Evolutionary conservation across 2,329 filamentous ascomycete genomes (phyloP).

Genomic region (Penicillium aurantiogriseum): DNA sequence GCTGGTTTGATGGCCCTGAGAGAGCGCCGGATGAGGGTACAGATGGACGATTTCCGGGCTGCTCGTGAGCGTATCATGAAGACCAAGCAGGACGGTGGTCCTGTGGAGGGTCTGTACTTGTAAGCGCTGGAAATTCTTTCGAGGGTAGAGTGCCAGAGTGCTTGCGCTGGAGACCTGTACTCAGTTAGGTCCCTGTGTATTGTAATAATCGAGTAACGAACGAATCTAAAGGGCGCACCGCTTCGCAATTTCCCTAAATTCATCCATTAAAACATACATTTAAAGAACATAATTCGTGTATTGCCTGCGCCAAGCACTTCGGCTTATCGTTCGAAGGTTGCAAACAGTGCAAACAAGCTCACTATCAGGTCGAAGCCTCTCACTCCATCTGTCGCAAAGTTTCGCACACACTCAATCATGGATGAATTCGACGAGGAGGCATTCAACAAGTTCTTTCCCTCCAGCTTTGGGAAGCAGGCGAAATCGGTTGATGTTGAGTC

Average conservation of each 20-base stretch:
- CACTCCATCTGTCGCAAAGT: conserved; percentile 7
- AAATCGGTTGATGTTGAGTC: conserved; percentile 70
- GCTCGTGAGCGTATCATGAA: conserved; percentile 93
- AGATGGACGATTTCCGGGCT: conserved; percentile 96
- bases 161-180: conserved; percentile 6
- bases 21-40: conserved; percentile 94
- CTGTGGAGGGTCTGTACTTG: conserved; percentile 90
- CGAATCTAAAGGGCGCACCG: conserved; percentile 9
- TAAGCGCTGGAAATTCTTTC: conserved; percentile 50
- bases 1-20: conserved; percentile 90
- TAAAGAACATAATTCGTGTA: background rate
- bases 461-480: conserved; percentile 80
- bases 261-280: background rate
- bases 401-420: conserved; percentile 29
- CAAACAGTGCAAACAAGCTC: conserved; percentile 33
- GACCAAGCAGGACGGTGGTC: conserved; percentile 98
- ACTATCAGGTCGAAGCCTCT: conserved; percentile 14
- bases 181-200: conserved; percentile 23
- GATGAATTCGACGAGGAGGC: conserved; percentile 48
- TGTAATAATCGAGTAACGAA: conserved; percentile 23
- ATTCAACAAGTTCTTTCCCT: conserved; percentile 65
- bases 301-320: background rate
- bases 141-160: background rate
- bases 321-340: conserved; percentile 3
- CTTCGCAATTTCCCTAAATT: background rate